phyloP scores from a whole-genome alignment of 495 filamentous ascomycete genomes.

The Lindgomyces ingoldianus region DNA sequence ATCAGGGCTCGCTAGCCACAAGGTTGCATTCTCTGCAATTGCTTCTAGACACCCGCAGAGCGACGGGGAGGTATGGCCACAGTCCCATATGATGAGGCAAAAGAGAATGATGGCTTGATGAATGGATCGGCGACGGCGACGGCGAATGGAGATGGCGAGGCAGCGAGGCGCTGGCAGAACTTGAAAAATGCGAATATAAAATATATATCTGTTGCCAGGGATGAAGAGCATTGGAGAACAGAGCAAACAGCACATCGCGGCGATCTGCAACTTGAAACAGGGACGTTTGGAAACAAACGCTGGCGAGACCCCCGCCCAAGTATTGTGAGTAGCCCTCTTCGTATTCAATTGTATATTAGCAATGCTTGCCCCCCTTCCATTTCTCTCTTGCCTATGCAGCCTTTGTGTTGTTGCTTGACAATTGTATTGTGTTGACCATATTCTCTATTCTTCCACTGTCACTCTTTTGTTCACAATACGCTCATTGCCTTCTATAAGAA shows the following conservation, averaged over 20 bases:
- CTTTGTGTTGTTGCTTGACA: not conserved
- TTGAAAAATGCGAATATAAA: conserved; percentile 31
- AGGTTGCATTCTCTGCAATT: conserved; percentile 32
- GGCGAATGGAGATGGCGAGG: conserved; percentile 17
- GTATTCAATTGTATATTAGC: conserved; percentile 30
- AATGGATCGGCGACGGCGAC: conserved; percentile 10
- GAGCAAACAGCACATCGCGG: conserved; percentile 13
- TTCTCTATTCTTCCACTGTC: conserved; percentile 31
- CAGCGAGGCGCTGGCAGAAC: conserved; percentile 22
- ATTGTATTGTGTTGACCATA: conserved; percentile 14
- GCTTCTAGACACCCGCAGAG: conserved; percentile 20
- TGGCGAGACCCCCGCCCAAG: not conserved
- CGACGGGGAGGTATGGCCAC: conserved; percentile 21
- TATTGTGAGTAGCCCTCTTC: conserved; percentile 17
- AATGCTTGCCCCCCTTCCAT: conserved; percentile 9
- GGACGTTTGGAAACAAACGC: conserved; percentile 32
- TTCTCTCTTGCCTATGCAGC: conserved; percentile 15
- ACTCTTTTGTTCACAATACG: conserved; percentile 21
- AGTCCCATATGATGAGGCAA: conserved; percentile 29
- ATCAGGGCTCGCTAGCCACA: conserved; percentile 17
- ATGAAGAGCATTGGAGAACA: conserved; percentile 4
- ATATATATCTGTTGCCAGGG: conserved; percentile 19
- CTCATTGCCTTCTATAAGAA: conserved; percentile 6
- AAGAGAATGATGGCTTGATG: conserved; percentile 30
- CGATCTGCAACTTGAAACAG: conserved; percentile 37